Conservation (phyloP, 306 rosid species). For the Potentilla sterilis region DNA sequence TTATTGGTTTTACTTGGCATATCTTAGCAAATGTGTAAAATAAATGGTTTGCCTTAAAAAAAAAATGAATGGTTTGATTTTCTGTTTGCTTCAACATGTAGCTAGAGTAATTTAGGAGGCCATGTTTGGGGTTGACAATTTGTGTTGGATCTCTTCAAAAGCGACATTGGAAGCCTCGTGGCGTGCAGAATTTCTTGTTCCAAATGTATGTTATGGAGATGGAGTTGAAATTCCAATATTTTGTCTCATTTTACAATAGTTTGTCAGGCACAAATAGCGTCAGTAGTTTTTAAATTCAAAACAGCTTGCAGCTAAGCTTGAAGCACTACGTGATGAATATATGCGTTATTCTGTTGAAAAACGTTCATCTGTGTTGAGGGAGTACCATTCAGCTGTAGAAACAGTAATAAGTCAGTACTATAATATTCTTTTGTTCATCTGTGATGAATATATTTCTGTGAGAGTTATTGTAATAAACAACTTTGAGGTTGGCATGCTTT, state of each 20-base stretch:
- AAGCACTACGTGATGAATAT: slow-evolving; percentile 92
- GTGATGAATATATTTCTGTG: slow-evolving; percentile 4
- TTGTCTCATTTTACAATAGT: neutral
- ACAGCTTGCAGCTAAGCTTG: slow-evolving; percentile 92
- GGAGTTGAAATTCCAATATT: slow-evolving; percentile 24
- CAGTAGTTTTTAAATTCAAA: slow-evolving; percentile 16
- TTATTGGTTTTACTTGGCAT: neutral
- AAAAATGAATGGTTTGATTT: no score
- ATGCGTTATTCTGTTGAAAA: slow-evolving; percentile 84
- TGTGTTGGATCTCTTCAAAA: slow-evolving; percentile 94
- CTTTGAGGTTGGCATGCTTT: slow-evolving; percentile 15
- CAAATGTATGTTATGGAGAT: slow-evolving; percentile 61
- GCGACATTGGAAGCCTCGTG: slow-evolving; percentile 84
- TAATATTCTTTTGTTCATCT: slow-evolving; percentile 28
- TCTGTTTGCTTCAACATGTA: slow-evolving; percentile 30
- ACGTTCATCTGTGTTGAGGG: slow-evolving; percentile 67
- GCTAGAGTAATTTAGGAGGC: slow-evolving; percentile 96
- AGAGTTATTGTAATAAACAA: slow-evolving; percentile 14
- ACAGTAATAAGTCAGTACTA: slow-evolving; percentile 72
- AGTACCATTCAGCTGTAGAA: slow-evolving; percentile 79
- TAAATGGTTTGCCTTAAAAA: slow-evolving; percentile 4
- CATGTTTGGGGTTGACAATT: slow-evolving; percentile 89
- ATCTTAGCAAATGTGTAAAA: neutral
- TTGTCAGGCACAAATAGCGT: neutral
- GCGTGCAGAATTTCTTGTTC: slow-evolving; percentile 79